Base-by-base conservation (phyloP, 495 filamentous ascomycete species). In the Talaromyces trachyspermus region DNA sequence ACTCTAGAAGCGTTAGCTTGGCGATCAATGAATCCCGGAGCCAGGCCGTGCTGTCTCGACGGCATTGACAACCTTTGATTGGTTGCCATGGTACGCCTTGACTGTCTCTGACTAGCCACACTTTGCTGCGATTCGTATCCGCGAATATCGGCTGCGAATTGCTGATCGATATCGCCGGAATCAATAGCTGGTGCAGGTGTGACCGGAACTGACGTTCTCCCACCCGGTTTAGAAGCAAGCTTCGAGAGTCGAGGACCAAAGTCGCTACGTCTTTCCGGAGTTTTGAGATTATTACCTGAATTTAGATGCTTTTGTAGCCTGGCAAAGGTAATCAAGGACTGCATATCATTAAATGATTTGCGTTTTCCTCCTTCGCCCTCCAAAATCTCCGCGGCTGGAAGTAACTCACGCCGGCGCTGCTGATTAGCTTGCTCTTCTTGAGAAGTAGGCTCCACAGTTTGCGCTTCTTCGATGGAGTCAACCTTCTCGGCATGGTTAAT, bases 1-100 rank as follows among this genome's bases (percentile, higher is more conserved):
- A 70, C 53, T 8, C 60, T 54, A 5, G 43, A 43, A 7, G 66
- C 66, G 33, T 54, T 54, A 3, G 43, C 29, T 32, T 70, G 66
- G 7, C 58, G 63, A 49, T 70, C 66, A 20, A 70, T 63, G 26
- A 66, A 62, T 4, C 55, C 46, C 22, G 22, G 29, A 6, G 17
- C 30, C 26, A 14, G 10, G 32, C 32, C n/a, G 49, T 51, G 23
- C 42, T 53, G 6, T 50, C n/a, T 18, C 26, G n/a, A n/a, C n/a
- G n/a, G n/a, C n/a, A n/a, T n/a, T n/a, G n/a, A n/a, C n/a, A n/a
- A n/a, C n/a, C n/a, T n/a, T n/a, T n/a, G n/a, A n/a, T n/a, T n/a
- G n/a, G n/a, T n/a, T n/a, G n/a, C n/a, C n/a, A n/a, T n/a, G n/a
- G n/a, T n/a, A n/a, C n/a, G n/a, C n/a, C n/a, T n/a, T n/a, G n/a